Conservation (phyloP, 768 basidiomycete genomes). For the Phaeotremella fagi region DNA sequence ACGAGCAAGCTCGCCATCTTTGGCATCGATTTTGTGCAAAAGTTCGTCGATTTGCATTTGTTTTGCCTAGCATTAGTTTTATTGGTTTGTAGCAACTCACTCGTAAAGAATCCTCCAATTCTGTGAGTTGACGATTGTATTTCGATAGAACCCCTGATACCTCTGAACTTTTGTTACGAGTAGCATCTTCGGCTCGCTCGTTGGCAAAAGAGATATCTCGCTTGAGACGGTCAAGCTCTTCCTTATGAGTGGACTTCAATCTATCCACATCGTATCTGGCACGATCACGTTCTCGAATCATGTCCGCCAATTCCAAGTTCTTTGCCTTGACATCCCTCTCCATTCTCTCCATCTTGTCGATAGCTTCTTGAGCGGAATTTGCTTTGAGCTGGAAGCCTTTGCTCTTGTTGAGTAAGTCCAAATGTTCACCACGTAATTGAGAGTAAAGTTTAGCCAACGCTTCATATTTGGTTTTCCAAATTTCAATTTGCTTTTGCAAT, state of each 20-base stretch:
- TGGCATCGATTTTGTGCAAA: conserved; percentile 69
- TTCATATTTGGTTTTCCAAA: conserved; percentile 99
- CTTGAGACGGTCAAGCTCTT: conserved; percentile 84
- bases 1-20: conserved; percentile 69
- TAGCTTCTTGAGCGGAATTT: conserved; percentile 94
- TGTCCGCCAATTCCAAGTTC: conserved; percentile 95
- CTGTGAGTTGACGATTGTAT: conserved; percentile 91
- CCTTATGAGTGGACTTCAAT: conserved; percentile 87
- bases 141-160: conserved; percentile 80
- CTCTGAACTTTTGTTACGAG: conserved; percentile 86
- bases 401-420: conserved; percentile 94
- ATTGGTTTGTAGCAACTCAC: conserved; percentile 53
- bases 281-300: conserved; percentile 95
- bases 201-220: conserved; percentile 92
- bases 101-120: conserved; percentile 90
- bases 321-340: conserved; percentile 97
- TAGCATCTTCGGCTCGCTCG: conserved; percentile 92
- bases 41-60: conserved; percentile 96
- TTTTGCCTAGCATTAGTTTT: conserved; percentile 61
- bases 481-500: conserved; percentile 89
- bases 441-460: conserved; percentile 97
- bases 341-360: conserved; percentile 98
- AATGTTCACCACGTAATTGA: conserved; percentile 91
- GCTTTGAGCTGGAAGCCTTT: conserved; percentile 97
- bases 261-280: conserved; percentile 93